These are phyloP conservation scores for Suhomyces coccinellae DNA, from an alignment of 1,139 yeast genomes.

Conservation along the genomic window DNA sequence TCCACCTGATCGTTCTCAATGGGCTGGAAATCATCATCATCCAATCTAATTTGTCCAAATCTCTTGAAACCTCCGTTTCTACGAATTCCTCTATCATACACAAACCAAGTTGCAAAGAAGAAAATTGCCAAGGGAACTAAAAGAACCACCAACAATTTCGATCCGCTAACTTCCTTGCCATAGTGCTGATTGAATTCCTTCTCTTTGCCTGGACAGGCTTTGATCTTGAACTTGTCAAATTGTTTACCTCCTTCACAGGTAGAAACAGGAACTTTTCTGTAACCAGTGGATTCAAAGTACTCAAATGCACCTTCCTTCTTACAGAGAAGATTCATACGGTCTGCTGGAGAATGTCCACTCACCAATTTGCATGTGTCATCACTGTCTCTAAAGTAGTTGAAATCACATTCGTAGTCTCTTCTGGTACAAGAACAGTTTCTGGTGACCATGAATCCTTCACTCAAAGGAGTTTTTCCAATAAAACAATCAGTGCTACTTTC, in stretches of 20 bases:
- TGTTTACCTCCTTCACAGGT: slow-evolving; percentile 73
- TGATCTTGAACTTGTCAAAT: slow-evolving; percentile 65
- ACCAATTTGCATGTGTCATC: slow-evolving; percentile 90
- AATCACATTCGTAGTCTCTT: slow-evolving; percentile 92
- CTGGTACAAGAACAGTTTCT: slow-evolving; percentile 83
- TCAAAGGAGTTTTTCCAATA: slow-evolving; percentile 73
- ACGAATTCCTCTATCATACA: slow-evolving; percentile 78
- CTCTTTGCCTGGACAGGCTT: slow-evolving; percentile 87
- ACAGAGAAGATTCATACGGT: slow-evolving; percentile 63
- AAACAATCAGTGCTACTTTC: slow-evolving; percentile 65
- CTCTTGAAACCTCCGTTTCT: slow-evolving; percentile 79
- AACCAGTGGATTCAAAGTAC: slow-evolving; percentile 79
- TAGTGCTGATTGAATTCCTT: slow-evolving; percentile 59
- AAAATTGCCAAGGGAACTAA: slow-evolving; percentile 61
- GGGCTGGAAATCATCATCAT: slow-evolving; percentile 59
- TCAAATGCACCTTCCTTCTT: slow-evolving; percentile 55
- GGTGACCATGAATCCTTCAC: slow-evolving; percentile 57
- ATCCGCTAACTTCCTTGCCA: slow-evolving; percentile 58
- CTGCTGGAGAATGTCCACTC: slow-evolving; percentile 66
- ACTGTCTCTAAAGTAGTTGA: slow-evolving; percentile 64
- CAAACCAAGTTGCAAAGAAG: slow-evolving; percentile 62
- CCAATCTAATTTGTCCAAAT: slow-evolving; percentile 84
- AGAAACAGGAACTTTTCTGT: slow-evolving; percentile 69
- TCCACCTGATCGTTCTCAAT: slow-evolving; percentile 70
- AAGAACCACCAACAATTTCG: slow-evolving; percentile 52